Percentiles rank a stretch among this genome's conserved stretches.
Conservation (phyloP, 495 filamentous ascomycete species). For the Lophiotrema nucula region DNA sequence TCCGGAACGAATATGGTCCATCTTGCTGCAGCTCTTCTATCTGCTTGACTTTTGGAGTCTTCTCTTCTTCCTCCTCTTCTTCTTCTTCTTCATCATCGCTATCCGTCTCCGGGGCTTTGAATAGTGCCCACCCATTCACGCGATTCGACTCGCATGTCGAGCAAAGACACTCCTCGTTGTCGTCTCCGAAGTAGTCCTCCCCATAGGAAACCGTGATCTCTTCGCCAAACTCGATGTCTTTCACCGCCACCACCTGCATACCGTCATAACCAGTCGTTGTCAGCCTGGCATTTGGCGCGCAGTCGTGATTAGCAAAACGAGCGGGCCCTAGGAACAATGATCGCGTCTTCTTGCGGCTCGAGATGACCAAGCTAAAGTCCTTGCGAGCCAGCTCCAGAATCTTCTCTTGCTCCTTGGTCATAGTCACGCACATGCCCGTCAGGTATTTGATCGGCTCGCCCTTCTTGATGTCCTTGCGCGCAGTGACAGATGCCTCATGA, state of each 20-base stretch:
- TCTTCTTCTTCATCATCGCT: conserved; percentile 29
- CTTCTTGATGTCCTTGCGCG: conserved; percentile 70
- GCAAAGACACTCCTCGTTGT: conserved; percentile 95
- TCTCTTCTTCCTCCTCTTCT: conserved; percentile 7
- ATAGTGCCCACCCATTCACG: conserved; percentile 75
- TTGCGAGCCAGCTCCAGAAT: conserved; percentile 72
- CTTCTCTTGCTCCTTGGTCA: conserved; percentile 86
- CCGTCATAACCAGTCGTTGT: conserved; percentile 77
- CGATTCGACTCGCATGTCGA: conserved; percentile 74
- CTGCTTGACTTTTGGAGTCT: not conserved
- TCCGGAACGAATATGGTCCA: conserved; percentile 28
- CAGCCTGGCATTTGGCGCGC: conserved; percentile 84
- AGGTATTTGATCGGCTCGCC: conserved; percentile 90
- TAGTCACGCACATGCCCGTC: conserved; percentile 79
- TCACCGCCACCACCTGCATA: conserved; percentile 79
- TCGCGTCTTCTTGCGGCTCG: conserved; percentile 81
- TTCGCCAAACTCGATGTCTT: conserved; percentile 80
- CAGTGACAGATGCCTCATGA: conserved; percentile 85
- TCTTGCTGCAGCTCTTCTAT: not conserved
- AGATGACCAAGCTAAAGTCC: conserved; percentile 96
- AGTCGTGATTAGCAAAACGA: conserved; percentile 96
- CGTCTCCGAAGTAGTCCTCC: conserved; percentile 91
- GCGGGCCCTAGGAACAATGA: conserved; percentile 92
- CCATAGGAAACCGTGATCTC: conserved; percentile 96
- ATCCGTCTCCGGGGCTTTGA: conserved; percentile 17